Evolutionary conservation across 345 rosid species (phyloP), one percentile per base, ranked within the genome.

Genomic region (Laguncularia racemosa): DNA sequence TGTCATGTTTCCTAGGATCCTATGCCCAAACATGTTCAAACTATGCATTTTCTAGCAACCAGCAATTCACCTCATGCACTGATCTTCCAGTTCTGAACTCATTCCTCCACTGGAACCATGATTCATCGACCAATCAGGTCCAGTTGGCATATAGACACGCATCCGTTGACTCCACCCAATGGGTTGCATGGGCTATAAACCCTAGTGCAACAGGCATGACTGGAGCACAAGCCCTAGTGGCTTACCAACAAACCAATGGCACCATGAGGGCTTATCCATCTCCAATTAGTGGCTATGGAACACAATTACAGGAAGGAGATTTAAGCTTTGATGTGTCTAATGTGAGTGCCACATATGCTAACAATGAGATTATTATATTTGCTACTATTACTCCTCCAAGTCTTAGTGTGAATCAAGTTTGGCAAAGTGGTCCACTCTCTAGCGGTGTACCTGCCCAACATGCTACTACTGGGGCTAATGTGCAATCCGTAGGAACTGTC

Each of bases 161-260:
- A 11, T 75, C 78, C 0, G 58, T 79, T 48, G 46, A 76, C 43
- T 38, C 91, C 43, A 60, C 79, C 13, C 72, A 51, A 57, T 89
- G 96, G 99, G 81, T 85, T 38, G 86, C 91, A 8, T 92, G 97
- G 99, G 96, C 88, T n/a, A 71, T 93, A 46, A 93, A 93, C 65
- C 99, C 99, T 0, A 72, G 65, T 2, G 64, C 78, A 23, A 62
- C 71, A 0, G 87, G 85, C 44, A 93, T 93, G 99, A 68, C 74
- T 5, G 96, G 92, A 0, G 72, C 96, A 5, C 92, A 93, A 62
- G 84, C 99, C 46, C 77, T 93, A 14, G 81, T 93, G 50, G 97
- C 97, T 10, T 81, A 69, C 71, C 96, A 65, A 48, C 76, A 70
- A 44, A 14, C 74, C 13, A 67, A 85, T 46, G 96, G 96, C 13